phyloP scores from a whole-genome alignment of 2,329 filamentous ascomycete species.

The Colletotrichum liriopes region DNA sequence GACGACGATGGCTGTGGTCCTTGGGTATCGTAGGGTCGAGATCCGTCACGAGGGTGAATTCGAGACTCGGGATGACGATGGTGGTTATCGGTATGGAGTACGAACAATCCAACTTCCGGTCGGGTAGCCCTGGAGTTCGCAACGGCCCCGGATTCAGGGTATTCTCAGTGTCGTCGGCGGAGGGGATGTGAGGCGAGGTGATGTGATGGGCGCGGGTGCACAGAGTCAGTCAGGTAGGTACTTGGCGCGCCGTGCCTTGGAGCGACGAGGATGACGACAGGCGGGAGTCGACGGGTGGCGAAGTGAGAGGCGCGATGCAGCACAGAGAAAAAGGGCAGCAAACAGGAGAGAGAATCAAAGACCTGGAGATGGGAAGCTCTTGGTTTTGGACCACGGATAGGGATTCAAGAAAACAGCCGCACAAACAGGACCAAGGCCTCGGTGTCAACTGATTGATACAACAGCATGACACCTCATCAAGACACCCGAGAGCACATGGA shows the following conservation, averaged over 20 bases:
- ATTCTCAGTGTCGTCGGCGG: conserved; percentile 5
- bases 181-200: neutral
- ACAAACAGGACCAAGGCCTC: neutral
- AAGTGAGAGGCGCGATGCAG: conserved; percentile 6
- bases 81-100: conserved; percentile 22
- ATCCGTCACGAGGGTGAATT: conserved; percentile 31
- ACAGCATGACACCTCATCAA: conserved; percentile 18
- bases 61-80: conserved; percentile 39
- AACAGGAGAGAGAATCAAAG: neutral
- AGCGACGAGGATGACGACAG: conserved; percentile 28
- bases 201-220: conserved; percentile 12
- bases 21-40: conserved; percentile 27
- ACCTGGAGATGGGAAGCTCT: conserved; percentile 8
- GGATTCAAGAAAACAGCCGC: neutral
- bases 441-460: conserved; percentile 17
- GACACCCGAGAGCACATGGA: neutral
- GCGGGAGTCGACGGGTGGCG: neutral
- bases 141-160: neutral
- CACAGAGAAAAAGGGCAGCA: neutral
- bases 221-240: neutral
- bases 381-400: conserved; percentile 22
- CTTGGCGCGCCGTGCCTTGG: neutral
- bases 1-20: conserved; percentile 13
- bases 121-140: conserved; percentile 13
- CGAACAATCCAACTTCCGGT: conserved; percentile 8